These are phyloP conservation scores for Polyporus arcularius DNA, from an alignment of 768 basidiomycete genomes.

Conservation along the genomic window DNA sequence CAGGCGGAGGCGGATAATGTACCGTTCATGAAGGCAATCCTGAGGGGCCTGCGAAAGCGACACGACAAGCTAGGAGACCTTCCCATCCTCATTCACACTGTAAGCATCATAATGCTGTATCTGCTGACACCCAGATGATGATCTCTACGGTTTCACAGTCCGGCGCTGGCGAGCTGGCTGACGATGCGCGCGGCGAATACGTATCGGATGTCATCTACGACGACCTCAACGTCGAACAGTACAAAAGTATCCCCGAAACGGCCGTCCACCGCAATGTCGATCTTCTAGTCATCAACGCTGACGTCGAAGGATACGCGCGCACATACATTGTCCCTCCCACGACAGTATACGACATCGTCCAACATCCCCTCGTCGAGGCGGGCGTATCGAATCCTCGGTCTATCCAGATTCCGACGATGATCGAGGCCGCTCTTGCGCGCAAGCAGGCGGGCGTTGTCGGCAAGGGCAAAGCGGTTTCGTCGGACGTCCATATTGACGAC, in stretches of 20 bases:
- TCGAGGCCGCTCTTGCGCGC: constrained; percentile 47
- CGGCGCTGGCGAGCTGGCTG: constrained; percentile 41
- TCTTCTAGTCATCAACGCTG: constrained; percentile 46
- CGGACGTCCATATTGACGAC: constrained; percentile 57
- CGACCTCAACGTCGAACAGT: constrained; percentile 45
- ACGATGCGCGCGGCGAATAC: constrained; percentile 46
- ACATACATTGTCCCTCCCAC: constrained; percentile 56
- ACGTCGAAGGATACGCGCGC: constrained; percentile 50
- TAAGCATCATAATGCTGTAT: constrained; percentile 30
- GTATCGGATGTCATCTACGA: constrained; percentile 45
- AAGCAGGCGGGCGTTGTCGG: constrained; percentile 58
- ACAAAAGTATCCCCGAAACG: constrained; percentile 47
- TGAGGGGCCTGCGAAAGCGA: constrained; percentile 54
- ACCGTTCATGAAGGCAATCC: constrained; percentile 43
- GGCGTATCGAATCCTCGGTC: constrained; percentile 58
- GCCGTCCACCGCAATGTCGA: constrained; percentile 55
- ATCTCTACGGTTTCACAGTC: background rate
- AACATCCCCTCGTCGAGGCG: constrained; percentile 45
- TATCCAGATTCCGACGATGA: constrained; percentile 49
- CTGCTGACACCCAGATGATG: background rate
- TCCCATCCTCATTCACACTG: constrained; percentile 63
- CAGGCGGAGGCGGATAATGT: constrained; percentile 53
- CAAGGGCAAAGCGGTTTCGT: constrained; percentile 60
- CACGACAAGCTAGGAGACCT: constrained; percentile 41
- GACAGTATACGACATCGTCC: constrained; percentile 61